Percentiles rank a stretch among this genome's conserved stretches.
These are phyloP conservation scores for Marsdenia floribunda DNA, from an alignment of 257 asterid species.

Conservation along the genomic window DNA sequence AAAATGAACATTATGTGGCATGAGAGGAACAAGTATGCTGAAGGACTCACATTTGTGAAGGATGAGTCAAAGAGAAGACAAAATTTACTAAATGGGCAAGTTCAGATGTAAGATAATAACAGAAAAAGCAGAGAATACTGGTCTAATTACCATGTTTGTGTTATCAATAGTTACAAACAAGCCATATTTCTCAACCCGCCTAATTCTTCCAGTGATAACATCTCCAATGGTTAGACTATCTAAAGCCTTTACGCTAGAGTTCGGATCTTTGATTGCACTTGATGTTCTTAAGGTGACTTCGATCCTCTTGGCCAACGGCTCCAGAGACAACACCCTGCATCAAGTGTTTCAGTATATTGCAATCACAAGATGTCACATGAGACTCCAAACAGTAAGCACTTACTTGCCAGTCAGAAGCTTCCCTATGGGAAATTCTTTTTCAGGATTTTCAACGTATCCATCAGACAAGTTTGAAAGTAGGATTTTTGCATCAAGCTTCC, in stretches of 20 bases:
- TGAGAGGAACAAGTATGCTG: background rate
- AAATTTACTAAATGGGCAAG: background rate
- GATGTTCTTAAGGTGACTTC: constrained; percentile 84
- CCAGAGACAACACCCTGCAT: constrained; percentile 83
- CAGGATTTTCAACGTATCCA: constrained; percentile 60
- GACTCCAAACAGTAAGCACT: constrained; percentile 21
- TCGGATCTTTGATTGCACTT: constrained; percentile 28
- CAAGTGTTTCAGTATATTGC: constrained; percentile 24
- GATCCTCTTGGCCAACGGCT: constrained; percentile 78
- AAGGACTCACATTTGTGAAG: background rate
- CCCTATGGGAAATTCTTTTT: constrained; percentile 71
- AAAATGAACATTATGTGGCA: background rate
- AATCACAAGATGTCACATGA: constrained; percentile 16
- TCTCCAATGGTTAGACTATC: constrained; percentile 53
- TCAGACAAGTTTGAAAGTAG: constrained; percentile 83
- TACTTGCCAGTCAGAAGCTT: constrained; percentile 81
- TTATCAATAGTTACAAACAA: constrained; percentile 67
- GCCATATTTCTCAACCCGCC: constrained; percentile 78
- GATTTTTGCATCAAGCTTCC: constrained; percentile 80
- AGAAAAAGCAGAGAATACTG: background rate
- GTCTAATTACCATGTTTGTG: constrained; percentile 54
- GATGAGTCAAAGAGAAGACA: background rate
- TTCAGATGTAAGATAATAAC: background rate
- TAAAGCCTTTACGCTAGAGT: constrained; percentile 40
- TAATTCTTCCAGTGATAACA: constrained; percentile 68